Conservation (phyloP, 2,329 filamentous ascomycete genomes). For the Paraphoma sp. region DNA sequence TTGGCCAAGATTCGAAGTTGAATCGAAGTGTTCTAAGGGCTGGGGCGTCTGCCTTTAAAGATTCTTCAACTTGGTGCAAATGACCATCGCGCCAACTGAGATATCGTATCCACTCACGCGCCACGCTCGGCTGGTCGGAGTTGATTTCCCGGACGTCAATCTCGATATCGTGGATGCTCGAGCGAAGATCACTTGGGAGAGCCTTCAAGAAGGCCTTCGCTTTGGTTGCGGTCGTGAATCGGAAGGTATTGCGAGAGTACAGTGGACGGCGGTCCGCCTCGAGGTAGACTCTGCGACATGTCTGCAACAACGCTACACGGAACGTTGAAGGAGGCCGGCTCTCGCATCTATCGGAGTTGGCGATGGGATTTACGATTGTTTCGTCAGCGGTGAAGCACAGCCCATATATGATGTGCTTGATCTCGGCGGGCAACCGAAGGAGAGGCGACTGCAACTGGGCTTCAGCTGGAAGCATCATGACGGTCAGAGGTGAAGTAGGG, state of each 20-base stretch:
- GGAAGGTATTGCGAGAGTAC: slow-evolving; percentile 44
- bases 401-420: slow-evolving; percentile 42
- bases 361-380: slow-evolving; percentile 33
- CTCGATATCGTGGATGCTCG: slow-evolving; percentile 42
- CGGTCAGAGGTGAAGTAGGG: background rate
- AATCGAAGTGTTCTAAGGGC: slow-evolving; percentile 41
- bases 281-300: slow-evolving; percentile 44
- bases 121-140: slow-evolving; percentile 27
- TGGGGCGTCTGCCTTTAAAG: slow-evolving; percentile 35
- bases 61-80: slow-evolving; percentile 25
- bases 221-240: slow-evolving; percentile 43
- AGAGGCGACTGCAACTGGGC: slow-evolving; percentile 41
- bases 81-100: slow-evolving; percentile 30
- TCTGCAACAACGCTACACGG: slow-evolving; percentile 42
- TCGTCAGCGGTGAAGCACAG: slow-evolving; percentile 32
- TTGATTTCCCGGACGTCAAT: slow-evolving; percentile 44
- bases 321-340: slow-evolving; percentile 6
- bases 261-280: slow-evolving; percentile 40
- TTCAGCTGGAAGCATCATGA: slow-evolving; percentile 23
- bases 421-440: slow-evolving; percentile 41
- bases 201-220: slow-evolving; percentile 37
- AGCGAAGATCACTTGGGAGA: slow-evolving; percentile 24
- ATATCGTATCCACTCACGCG: slow-evolving; percentile 47
- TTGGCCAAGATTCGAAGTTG: slow-evolving; percentile 46
- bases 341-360: background rate